Conservation (phyloP, 768 basidiomycete species). For the Cystobasidium tubakii region DNA sequence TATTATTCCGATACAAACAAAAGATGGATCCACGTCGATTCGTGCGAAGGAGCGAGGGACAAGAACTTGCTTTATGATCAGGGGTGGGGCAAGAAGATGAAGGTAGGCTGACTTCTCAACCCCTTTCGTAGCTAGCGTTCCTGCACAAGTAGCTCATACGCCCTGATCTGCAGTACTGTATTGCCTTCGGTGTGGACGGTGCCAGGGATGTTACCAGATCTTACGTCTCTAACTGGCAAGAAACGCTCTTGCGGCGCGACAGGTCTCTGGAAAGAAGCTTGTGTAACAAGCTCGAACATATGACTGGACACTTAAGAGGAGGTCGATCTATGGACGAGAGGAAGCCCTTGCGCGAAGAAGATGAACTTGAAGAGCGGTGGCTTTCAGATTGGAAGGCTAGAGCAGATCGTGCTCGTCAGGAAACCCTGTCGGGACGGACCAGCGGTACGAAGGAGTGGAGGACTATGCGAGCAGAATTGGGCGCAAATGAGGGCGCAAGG, state of each 20-base stretch:
- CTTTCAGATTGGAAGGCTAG: not conserved
- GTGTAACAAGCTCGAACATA: not conserved
- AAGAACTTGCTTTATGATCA: slow-evolving; percentile 26
- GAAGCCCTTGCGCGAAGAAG: not conserved
- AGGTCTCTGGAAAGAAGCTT: not conserved
- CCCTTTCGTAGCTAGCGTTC: too few relatives aligned
- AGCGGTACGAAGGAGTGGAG: slow-evolving; percentile 36
- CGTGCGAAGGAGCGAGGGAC: slow-evolving; percentile 33
- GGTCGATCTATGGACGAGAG: not conserved
- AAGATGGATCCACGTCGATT: slow-evolving; percentile 31
- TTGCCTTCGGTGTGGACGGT: slow-evolving; percentile 22
- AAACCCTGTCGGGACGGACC: slow-evolving; percentile 1
- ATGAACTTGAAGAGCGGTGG: slow-evolving; percentile 8
- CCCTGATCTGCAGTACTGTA: slow-evolving; percentile 11
- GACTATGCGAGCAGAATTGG: not conserved
- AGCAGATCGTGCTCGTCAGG: not conserved
- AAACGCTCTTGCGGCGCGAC: not conserved
- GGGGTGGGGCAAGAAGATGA: slow-evolving; percentile 35
- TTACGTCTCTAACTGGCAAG: slow-evolving; percentile 28
- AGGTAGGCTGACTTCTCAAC: not conserved
- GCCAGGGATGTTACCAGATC: slow-evolving; percentile 20
- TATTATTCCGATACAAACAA: slow-evolving; percentile 9
- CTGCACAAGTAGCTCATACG: not conserved
- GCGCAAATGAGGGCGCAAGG: not conserved
- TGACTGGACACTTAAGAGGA: not conserved